Base-by-base conservation (phyloP, 495 filamentous ascomycete genomes). In the Xylaria flabelliformis region DNA sequence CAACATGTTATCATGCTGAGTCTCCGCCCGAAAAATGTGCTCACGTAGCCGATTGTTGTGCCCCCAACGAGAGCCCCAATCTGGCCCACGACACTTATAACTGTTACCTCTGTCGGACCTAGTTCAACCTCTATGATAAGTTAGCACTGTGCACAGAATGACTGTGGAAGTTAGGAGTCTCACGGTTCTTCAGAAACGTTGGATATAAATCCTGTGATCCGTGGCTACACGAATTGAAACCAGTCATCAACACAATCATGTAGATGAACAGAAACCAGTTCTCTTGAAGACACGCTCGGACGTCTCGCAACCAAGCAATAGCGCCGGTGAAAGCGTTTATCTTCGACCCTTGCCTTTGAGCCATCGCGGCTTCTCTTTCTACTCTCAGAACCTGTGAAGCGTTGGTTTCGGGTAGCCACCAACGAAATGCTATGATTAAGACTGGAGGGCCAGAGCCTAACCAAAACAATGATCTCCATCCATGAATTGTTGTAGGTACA, bases 131-230 rank as follows among this genome's bases (percentile, higher is more conserved):
- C 70, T 72, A 19, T 15, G 62, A 34, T 44, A 24, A 3, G 34
- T 72, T 58, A 72, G 70, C 39, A 32, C 13, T 17, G 3, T 29
- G 1, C 7, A 39, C 26, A 26, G 8, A 50, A 34, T 56, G 32
- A 1, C 2, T 24, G 13, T 5, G 21, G 36, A 26, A 10, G 8
- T 10, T 6, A 17, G 15, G 13, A 48, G 41, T 0, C 70, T 67
- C 44, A 72, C 70, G 91, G 73, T 89, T 90, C 63, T 88, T 77
- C 10, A 97, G 80, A 87, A 97, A 90, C 17, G 92, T 94, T 0
- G 94, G 94, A 79, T 96, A 97, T 17, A 96, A 82, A 80, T 97
- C 94, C 78, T 96, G 92, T 8, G 91, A 93, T 72, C 94, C 94
- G 74, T 97, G 94, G 24, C 91, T 92, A 91, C 93, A 92, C 75